Evolutionary conservation across 73 alveolate species (phyloP).

Genomic region (Paraurostyla sp.): DNA sequence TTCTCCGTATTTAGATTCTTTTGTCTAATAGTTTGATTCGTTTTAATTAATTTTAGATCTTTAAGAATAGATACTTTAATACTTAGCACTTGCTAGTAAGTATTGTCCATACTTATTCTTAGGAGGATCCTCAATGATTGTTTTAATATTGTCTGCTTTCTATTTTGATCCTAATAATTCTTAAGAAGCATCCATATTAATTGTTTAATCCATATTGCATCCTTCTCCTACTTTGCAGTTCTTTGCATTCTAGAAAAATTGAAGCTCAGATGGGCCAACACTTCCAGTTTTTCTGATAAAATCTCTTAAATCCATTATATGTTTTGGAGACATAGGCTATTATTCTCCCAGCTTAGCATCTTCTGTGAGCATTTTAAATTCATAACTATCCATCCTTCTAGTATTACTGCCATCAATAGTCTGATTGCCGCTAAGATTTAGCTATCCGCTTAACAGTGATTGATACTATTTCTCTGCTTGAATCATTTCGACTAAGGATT

Average conservation of each 20-base stretch:
- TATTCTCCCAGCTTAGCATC: background rate
- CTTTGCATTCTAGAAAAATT: too few relatives aligned
- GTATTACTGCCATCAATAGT: background rate
- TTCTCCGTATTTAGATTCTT: background rate
- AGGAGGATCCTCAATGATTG: too few relatives aligned
- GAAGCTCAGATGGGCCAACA: too few relatives aligned
- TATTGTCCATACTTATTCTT: too few relatives aligned
- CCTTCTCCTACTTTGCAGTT: background rate
- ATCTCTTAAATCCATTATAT: background rate
- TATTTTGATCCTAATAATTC: too few relatives aligned
- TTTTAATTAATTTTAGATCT: background rate
- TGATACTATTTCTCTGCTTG: background rate
- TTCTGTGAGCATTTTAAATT: background rate
- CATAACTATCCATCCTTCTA: background rate
- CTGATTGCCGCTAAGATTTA: background rate
- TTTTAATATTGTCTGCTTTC: too few relatives aligned
- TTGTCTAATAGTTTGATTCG: background rate
- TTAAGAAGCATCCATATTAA: too few relatives aligned
- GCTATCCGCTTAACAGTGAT: background rate
- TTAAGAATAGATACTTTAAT: conserved; percentile 15
- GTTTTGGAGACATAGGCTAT: background rate
- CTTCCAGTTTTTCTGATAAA: background rate
- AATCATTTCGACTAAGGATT: background rate
- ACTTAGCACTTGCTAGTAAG: too few relatives aligned
- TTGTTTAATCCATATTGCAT: background rate